These are phyloP conservation scores for Botrytis cinerea DNA, from an alignment of 2,329 filamentous ascomycete genomes.

Conservation along the genomic window DNA sequence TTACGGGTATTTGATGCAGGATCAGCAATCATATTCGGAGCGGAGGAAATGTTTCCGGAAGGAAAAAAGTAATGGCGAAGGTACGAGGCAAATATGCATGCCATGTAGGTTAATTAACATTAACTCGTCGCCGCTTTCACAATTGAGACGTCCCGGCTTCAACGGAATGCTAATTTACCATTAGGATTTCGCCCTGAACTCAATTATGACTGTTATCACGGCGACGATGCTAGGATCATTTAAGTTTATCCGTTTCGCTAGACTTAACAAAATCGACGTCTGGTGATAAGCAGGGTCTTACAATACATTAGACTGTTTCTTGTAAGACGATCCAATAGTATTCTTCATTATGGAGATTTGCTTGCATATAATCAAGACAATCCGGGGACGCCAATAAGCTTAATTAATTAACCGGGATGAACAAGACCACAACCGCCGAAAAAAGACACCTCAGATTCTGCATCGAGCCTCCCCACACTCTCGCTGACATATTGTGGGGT, in stretches of 20 bases:
- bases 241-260: not conserved
- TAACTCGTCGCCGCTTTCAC: not conserved
- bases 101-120: not conserved
- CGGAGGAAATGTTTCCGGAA: not conserved
- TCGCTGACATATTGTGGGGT: slow-evolving; percentile 21
- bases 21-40: slow-evolving; percentile 1
- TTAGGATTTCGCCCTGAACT: not conserved
- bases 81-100: not conserved
- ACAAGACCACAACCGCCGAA: slow-evolving; percentile 10
- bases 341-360: not conserved
- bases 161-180: not conserved
- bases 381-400: slow-evolving; percentile 17
- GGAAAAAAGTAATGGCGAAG: slow-evolving; percentile 17
- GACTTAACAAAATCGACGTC: not conserved
- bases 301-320: not conserved
- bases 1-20: slow-evolving; percentile 1
- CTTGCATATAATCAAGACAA: slow-evolving; percentile 3
- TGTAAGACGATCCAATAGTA: not conserved
- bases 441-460: slow-evolving; percentile 6
- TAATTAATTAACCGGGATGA: slow-evolving; percentile 4
- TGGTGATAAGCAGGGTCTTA: slow-evolving; percentile 9
- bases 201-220: not conserved
- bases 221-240: not conserved
- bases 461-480: slow-evolving; percentile 8
- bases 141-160: not conserved